These are phyloP conservation scores for Penicillium sp. DNA, from an alignment of 2,329 filamentous ascomycete genomes.

Conservation along the genomic window DNA sequence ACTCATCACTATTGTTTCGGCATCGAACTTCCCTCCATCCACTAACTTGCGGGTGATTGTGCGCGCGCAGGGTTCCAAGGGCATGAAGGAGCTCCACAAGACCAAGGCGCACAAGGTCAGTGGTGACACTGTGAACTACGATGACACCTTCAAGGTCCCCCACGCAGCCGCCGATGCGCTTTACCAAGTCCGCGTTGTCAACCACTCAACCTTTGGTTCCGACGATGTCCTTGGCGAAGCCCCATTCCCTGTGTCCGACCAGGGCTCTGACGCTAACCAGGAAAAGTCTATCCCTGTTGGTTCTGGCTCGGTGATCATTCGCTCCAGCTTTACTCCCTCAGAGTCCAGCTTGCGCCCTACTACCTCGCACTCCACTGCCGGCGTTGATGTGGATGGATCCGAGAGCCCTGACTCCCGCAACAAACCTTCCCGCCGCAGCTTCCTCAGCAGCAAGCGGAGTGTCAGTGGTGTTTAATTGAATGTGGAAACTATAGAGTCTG, in stretches of 20 bases:
- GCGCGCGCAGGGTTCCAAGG: constrained; percentile 66
- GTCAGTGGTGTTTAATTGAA: constrained; percentile 31
- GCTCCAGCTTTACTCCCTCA: constrained; percentile 65
- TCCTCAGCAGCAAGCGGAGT: constrained; percentile 48
- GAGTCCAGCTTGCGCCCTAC: constrained; percentile 45
- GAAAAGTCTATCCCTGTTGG: constrained; percentile 78
- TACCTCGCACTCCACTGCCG: constrained; percentile 37
- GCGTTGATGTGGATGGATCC: constrained; percentile 26
- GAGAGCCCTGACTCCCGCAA: constrained; percentile 46
- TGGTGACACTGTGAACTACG: constrained; percentile 66
- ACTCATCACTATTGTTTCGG: constrained; percentile 75
- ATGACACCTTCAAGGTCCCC: constrained; percentile 68
- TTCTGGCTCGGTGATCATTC: constrained; percentile 68
- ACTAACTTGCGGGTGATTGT: constrained; percentile 78
- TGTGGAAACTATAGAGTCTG: neutral
- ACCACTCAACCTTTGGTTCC: constrained; percentile 79
- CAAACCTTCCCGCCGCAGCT: constrained; percentile 45
- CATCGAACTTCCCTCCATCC: constrained; percentile 72
- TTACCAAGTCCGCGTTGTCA: constrained; percentile 84
- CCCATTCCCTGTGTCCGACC: constrained; percentile 89
- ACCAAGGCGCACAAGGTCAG: constrained; percentile 82
- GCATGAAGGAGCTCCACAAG: constrained; percentile 79
- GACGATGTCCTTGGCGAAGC: constrained; percentile 83
- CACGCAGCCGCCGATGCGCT: constrained; percentile 75
- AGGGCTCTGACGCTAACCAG: constrained; percentile 59